These are phyloP conservation scores for Apocynum venetum DNA, from an alignment of 257 asterid species.

Conservation along the genomic window DNA sequence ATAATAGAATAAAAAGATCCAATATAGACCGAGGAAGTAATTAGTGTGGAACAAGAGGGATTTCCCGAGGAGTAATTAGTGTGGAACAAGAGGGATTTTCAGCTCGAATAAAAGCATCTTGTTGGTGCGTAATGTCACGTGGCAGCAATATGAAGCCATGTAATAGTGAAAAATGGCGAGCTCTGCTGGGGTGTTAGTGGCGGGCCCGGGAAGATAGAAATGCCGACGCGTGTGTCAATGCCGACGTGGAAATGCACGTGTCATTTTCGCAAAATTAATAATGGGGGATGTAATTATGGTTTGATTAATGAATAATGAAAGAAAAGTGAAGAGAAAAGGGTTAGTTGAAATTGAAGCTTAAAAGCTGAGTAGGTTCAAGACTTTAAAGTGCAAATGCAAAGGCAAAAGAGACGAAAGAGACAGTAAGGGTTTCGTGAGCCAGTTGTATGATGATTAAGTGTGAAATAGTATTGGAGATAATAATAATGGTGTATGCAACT, in stretches of 20 bases:
- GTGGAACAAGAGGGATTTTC: no score
- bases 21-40: no score
- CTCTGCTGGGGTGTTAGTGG: slow-evolving; percentile 2
- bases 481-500: slow-evolving; percentile 13
- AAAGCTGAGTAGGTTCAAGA: not conserved
- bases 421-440: slow-evolving; percentile 15
- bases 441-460: slow-evolving; percentile 3
- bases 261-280: slow-evolving; percentile 1
- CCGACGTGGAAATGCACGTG: not conserved
- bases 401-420: slow-evolving; percentile 6
- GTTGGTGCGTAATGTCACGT: not conserved
- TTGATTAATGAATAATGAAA: slow-evolving; percentile 13
- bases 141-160: not conserved
- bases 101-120: not conserved
- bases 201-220: not conserved
- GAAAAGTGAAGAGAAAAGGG: not conserved
- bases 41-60: no score
- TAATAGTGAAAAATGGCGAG: not conserved
- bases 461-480: not conserved
- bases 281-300: slow-evolving; percentile 1
- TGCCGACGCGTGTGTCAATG: not conserved
- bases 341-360: not conserved
- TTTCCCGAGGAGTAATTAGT: no score
- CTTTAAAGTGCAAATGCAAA: not conserved
- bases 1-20: no score